These are phyloP conservation scores for Delitschia confertaspora DNA, from an alignment of 495 filamentous ascomycete genomes.

Conservation along the genomic window DNA sequence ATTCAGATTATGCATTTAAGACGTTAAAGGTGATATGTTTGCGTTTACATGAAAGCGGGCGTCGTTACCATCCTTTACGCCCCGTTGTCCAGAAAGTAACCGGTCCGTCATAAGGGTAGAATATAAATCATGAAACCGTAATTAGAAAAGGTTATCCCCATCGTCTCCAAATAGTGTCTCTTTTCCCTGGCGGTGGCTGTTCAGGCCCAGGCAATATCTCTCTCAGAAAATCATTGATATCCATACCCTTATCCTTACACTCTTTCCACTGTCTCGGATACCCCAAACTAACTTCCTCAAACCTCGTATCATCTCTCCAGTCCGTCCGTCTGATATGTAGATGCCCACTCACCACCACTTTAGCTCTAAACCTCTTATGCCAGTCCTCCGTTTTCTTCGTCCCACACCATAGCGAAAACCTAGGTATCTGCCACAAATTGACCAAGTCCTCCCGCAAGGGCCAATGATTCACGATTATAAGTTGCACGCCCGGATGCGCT, in stretches of 20 bases:
- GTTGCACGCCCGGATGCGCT: slow-evolving; percentile 22
- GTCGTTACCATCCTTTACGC: too few species aligned
- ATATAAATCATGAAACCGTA: too few species aligned
- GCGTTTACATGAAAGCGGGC: too few species aligned
- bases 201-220: slow-evolving; percentile 34
- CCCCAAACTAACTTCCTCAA: slow-evolving; percentile 35
- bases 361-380: slow-evolving; percentile 34
- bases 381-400: slow-evolving; percentile 37
- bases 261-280: slow-evolving; percentile 38
- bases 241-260: slow-evolving; percentile 29
- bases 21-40: too few species aligned
- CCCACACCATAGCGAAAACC: slow-evolving; percentile 36
- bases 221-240: slow-evolving; percentile 34
- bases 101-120: too few species aligned
- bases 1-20: too few species aligned
- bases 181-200: slow-evolving; percentile 11
- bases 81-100: too few species aligned
- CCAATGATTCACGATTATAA: slow-evolving; percentile 36
- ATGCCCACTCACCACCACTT: slow-evolving; percentile 36
- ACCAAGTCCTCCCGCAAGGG: slow-evolving; percentile 36
- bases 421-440: slow-evolving; percentile 30
- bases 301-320: slow-evolving; percentile 34
- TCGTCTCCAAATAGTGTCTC: slow-evolving; percentile 19
- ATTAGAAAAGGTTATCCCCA: too few species aligned
- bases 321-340: slow-evolving; percentile 36